Percentiles rank a stretch among this genome's conserved stretches.
phyloP scores from a whole-genome alignment of 2,329 filamentous ascomycete species.

The Aspergillus thermomutatus region DNA sequence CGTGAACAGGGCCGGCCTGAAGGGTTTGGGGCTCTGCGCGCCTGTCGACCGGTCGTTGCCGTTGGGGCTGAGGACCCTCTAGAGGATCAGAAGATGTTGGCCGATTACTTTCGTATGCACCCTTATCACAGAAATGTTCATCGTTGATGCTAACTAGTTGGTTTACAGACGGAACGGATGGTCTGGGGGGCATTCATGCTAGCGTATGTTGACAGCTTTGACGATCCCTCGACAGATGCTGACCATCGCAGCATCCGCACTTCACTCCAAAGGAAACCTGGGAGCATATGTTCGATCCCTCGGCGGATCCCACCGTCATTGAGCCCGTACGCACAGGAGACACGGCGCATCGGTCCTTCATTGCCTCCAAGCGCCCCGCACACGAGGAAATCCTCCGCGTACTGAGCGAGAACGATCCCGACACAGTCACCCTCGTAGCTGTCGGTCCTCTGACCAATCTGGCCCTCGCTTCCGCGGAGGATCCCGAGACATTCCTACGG shows the following conservation, averaged over 20 bases:
- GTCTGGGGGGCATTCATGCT: conserved; percentile 69
- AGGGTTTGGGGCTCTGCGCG: conserved; percentile 70
- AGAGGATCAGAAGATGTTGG: conserved; percentile 74
- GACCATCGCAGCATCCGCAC: conserved; percentile 59
- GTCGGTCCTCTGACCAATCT: conserved; percentile 93
- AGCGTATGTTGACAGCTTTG: conserved; percentile 32
- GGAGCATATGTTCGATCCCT: conserved; percentile 63
- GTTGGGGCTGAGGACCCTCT: conserved; percentile 83
- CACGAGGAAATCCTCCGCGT: conserved; percentile 88
- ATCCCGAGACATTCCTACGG: conserved; percentile 82
- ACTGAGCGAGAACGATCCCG: conserved; percentile 73
- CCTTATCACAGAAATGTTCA: background rate
- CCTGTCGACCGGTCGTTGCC: conserved; percentile 76
- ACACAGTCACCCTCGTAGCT: conserved; percentile 85
- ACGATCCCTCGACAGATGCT: conserved; percentile 10
- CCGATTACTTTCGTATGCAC: conserved; percentile 79
- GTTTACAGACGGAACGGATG: conserved; percentile 66
- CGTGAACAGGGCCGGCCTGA: conserved; percentile 62
- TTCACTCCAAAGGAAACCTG: conserved; percentile 71
- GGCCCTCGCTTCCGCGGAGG: conserved; percentile 80
- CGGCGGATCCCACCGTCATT: conserved; percentile 43
- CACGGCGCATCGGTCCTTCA: conserved; percentile 58
- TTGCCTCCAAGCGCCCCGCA: conserved; percentile 67
- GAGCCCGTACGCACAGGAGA: conserved; percentile 42
- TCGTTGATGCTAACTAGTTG: conserved; percentile 1